A percentile compares a stretch with the other conserved stretches of the same genome.
phyloP scores from a whole-genome alignment of 2,329 filamentous ascomycete genomes.

The Exophiala lecanii-corni region DNA sequence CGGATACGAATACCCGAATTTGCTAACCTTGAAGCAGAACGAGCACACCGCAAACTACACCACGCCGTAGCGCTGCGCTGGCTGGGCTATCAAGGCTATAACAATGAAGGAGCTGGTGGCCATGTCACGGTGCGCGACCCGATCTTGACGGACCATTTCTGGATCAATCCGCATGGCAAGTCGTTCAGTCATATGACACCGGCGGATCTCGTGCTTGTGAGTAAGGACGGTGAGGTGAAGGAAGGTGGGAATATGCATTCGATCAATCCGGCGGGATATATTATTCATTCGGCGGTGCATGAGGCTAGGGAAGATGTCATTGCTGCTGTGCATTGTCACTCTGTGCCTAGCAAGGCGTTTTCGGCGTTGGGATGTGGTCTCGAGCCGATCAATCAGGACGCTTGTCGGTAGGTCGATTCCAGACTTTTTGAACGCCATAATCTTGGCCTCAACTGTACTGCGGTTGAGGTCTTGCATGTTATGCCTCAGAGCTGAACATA shows the following conservation, averaged over 20 bases:
- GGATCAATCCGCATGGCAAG: slow-evolving; percentile 29
- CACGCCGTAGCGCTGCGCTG: slow-evolving; percentile 37
- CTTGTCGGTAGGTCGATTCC: slow-evolving; percentile 16
- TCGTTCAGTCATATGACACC: slow-evolving; percentile 41
- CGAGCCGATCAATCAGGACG: slow-evolving; percentile 54
- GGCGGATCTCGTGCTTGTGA: slow-evolving; percentile 36
- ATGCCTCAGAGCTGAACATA: too few species aligned
- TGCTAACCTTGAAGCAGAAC: slow-evolving; percentile 20
- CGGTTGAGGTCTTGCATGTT: too few species aligned
- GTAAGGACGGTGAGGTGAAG: slow-evolving; percentile 36
- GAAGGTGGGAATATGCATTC: slow-evolving; percentile 37
- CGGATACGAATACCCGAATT: slow-evolving; percentile 22
- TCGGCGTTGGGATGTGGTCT: slow-evolving; percentile 56
- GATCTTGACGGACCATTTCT: slow-evolving; percentile 31
- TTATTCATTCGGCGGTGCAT: slow-evolving; percentile 59
- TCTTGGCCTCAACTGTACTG: too few species aligned
- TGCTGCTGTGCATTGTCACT: slow-evolving; percentile 56
- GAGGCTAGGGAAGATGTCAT: slow-evolving; percentile 55
- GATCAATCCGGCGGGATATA: slow-evolving; percentile 48
- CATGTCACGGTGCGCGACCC: slow-evolving; percentile 43
- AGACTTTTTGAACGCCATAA: too few species aligned
- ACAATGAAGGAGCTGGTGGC: slow-evolving; percentile 30
- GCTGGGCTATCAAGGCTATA: slow-evolving; percentile 28
- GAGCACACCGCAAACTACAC: slow-evolving; percentile 27
- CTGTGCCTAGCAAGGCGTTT: slow-evolving; percentile 58